Conservation (phyloP, 495 filamentous ascomycete species). For the Penicillium atrosanguineum region DNA sequence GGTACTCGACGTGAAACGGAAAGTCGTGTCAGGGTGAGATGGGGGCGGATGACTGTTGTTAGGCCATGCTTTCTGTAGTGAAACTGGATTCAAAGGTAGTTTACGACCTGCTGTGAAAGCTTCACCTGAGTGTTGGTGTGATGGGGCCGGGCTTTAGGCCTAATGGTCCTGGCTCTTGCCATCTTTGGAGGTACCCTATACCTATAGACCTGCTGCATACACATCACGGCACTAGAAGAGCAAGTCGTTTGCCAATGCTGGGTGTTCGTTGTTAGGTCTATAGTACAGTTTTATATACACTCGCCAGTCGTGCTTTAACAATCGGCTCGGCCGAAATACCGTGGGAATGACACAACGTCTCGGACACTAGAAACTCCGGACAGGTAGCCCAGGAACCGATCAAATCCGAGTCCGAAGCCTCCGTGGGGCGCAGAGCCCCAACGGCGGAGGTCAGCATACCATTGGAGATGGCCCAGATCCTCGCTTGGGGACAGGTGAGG, state of each 20-base stretch:
- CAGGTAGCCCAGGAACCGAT: slow-evolving; percentile 84
- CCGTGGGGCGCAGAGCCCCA: slow-evolving; percentile 96
- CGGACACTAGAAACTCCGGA: slow-evolving; percentile 79
- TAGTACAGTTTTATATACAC: slow-evolving; percentile 23
- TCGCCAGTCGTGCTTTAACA: slow-evolving; percentile 49
- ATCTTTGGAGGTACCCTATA: not conserved
- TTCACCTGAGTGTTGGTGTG: not conserved
- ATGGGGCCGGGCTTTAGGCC: not conserved
- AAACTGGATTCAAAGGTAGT: not conserved
- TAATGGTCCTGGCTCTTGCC: not conserved
- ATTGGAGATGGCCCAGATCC: slow-evolving; percentile 61
- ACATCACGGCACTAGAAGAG: not conserved
- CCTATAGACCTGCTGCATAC: not conserved
- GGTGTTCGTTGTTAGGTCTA: slow-evolving; percentile 2
- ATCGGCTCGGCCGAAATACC: slow-evolving; percentile 88
- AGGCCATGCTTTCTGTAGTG: not conserved
- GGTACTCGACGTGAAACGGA: not conserved
- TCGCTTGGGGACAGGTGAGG: slow-evolving; percentile 42
- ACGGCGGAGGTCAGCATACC: slow-evolving; percentile 92
- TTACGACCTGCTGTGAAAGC: not conserved
- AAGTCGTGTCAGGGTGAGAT: not conserved
- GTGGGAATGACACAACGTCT: slow-evolving; percentile 84
- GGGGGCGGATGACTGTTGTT: not conserved
- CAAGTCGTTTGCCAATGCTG: not conserved
- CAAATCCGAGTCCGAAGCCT: slow-evolving; percentile 92